Conservation (phyloP, 305 asterid genomes). For the Petunia hybrid region DNA sequence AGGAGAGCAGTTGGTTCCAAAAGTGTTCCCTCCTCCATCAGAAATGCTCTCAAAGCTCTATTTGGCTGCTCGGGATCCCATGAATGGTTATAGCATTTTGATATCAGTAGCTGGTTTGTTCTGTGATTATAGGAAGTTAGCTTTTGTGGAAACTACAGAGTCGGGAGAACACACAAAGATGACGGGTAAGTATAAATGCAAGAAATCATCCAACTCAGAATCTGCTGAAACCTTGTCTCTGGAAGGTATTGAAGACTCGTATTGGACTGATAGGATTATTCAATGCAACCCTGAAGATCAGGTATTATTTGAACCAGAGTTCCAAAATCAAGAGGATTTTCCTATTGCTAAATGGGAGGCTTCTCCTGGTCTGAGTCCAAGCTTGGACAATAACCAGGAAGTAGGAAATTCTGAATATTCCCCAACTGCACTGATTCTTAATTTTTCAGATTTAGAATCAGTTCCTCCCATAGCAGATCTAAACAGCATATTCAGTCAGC, state of each 20-base stretch:
- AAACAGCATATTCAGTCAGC: slow-evolving; percentile 63
- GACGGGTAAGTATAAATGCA: slow-evolving; percentile 33
- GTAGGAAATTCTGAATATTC: slow-evolving; percentile 42
- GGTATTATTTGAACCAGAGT: slow-evolving; percentile 42
- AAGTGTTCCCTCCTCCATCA: slow-evolving; percentile 47
- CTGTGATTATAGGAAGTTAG: slow-evolving; percentile 54
- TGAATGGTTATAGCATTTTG: slow-evolving; percentile 45
- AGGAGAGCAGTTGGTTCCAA: slow-evolving; percentile 37
- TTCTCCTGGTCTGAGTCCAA: slow-evolving; percentile 30
- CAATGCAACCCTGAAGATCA: slow-evolving; percentile 50
- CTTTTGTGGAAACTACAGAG: slow-evolving; percentile 41
- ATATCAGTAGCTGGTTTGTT: slow-evolving; percentile 49
- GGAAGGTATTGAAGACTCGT: slow-evolving; percentile 61
- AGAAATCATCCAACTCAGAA: slow-evolving; percentile 36
- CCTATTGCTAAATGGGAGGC: slow-evolving; percentile 35
- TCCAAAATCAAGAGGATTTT: slow-evolving; percentile 33
- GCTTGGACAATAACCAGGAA: slow-evolving; percentile 41
- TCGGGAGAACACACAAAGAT: slow-evolving; percentile 29
- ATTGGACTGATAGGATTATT: slow-evolving; percentile 77
- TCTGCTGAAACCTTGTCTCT: slow-evolving; percentile 40
- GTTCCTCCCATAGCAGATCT: slow-evolving; percentile 60
- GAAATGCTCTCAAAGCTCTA: slow-evolving; percentile 59
- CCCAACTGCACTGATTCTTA: slow-evolving; percentile 65
- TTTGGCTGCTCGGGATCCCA: slow-evolving; percentile 59
- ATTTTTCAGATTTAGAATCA: slow-evolving; percentile 58